Conservation (phyloP, 75 land plant genomes). For the Cunninghamia lanceolata region DNA sequence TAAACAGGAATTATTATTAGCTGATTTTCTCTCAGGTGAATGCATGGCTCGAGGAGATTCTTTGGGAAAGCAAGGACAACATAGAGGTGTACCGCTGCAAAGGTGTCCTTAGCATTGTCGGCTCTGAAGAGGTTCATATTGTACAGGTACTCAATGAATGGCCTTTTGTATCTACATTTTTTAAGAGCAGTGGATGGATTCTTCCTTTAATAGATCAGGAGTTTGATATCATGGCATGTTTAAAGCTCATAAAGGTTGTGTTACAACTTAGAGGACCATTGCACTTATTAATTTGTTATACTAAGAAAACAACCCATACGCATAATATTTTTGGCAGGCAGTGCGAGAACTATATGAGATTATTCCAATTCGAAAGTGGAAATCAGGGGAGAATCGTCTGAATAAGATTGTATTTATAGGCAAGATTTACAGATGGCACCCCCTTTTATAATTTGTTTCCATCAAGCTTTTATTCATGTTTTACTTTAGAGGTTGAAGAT, state of each 20-base stretch:
- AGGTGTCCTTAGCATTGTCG: conserved; percentile 50
- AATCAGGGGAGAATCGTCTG: conserved; percentile 38
- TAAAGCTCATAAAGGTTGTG: neutral
- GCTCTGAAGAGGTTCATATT: conserved; percentile 73
- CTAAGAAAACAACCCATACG: neutral
- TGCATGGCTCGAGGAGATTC: conserved; percentile 78
- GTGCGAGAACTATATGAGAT: conserved; percentile 87
- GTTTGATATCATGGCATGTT: neutral
- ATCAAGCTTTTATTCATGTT: neutral
- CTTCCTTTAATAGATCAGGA: neutral
- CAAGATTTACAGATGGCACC: conserved; percentile 12
- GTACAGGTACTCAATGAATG: conserved; percentile 50
- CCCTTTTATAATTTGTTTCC: neutral
- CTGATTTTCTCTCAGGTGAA: conserved; percentile 39
- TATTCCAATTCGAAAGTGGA: conserved; percentile 73
- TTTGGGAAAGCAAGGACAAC: conserved; percentile 73
- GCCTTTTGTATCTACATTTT: neutral
- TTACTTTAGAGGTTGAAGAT: neutral
- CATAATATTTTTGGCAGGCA: conserved; percentile 45
- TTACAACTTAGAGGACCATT: neutral
- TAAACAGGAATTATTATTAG: neutral
- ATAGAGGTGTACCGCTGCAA: conserved; percentile 86
- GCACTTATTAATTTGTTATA: neutral
- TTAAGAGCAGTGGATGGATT: neutral
- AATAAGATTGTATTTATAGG: conserved; percentile 90